Percentiles rank a stretch among this genome's conserved stretches.
Conservation (phyloP, 1,139 yeast genomes). For the Geotrichum cucujoidarum region DNA sequence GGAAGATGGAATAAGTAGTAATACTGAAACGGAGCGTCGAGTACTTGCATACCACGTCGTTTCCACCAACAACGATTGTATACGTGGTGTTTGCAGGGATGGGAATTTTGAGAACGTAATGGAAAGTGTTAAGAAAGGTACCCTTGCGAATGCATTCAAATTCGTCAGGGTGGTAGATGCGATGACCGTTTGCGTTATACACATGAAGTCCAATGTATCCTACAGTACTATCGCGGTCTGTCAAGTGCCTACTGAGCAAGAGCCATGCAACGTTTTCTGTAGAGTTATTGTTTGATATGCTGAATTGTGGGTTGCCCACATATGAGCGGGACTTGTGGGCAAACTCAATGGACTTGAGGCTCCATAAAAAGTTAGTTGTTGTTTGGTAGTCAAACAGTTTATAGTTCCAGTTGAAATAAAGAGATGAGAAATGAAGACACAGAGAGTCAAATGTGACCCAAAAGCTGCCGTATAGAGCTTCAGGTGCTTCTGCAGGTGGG, state of each 20-base stretch:
- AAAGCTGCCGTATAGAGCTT: slow-evolving; percentile 22
- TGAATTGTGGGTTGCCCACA: slow-evolving; percentile 47
- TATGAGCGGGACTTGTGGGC: slow-evolving; percentile 23
- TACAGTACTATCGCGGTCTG: slow-evolving; percentile 16
- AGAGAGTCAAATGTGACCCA: slow-evolving; percentile 38
- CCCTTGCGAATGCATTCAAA: slow-evolving; percentile 24
- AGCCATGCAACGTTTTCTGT: slow-evolving; percentile 45
- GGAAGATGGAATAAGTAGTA: slow-evolving; percentile 37
- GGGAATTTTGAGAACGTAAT: slow-evolving; percentile 27
- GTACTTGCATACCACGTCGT: slow-evolving; percentile 30
- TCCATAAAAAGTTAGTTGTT: slow-evolving; percentile 38
- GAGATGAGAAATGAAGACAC: slow-evolving; percentile 47
- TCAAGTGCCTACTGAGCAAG: slow-evolving; percentile 41
- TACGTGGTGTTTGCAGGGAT: slow-evolving; percentile 28
- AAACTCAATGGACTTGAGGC: slow-evolving; percentile 19
- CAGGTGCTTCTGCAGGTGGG: slow-evolving; percentile 18
- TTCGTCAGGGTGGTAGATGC: slow-evolving; percentile 24
- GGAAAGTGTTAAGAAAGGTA: slow-evolving; percentile 30
- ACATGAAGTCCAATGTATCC: slow-evolving; percentile 27
- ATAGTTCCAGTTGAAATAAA: slow-evolving; percentile 70
- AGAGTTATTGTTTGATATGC: slow-evolving; percentile 38
- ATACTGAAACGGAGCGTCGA: slow-evolving; percentile 37
- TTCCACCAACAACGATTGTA: slow-evolving; percentile 31
- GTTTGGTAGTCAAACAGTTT: slow-evolving; percentile 34
- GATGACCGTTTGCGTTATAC: slow-evolving; percentile 23